phyloP scores from a whole-genome alignment of 257 asterid genomes.

The Voacanga thouarsii region DNA sequence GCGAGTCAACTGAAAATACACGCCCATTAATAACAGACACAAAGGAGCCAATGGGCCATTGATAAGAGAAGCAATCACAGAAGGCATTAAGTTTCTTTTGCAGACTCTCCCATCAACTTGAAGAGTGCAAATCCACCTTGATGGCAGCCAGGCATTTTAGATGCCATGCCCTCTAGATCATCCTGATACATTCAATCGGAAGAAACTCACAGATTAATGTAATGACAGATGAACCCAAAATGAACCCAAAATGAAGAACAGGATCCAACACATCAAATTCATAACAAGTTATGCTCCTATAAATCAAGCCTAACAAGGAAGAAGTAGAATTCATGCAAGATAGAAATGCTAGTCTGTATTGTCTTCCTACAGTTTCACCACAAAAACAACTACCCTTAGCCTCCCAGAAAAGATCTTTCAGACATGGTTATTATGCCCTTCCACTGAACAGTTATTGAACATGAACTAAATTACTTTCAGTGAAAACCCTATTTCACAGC shows the following conservation, averaged over 20 bases:
- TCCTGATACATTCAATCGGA: conserved; percentile 37
- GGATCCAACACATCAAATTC: background rate
- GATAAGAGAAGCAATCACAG: background rate
- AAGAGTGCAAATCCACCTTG: conserved; percentile 87
- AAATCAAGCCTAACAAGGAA: background rate
- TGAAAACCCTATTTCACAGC: background rate
- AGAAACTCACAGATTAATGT: background rate
- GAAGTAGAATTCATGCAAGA: background rate
- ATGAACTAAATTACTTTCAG: background rate
- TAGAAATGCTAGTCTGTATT: background rate
- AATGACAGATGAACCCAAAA: background rate
- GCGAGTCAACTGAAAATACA: background rate
- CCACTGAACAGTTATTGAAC: background rate
- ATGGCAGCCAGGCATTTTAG: conserved; percentile 94
- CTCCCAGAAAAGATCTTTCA: background rate
- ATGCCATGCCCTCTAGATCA: conserved; percentile 41
- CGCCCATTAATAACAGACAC: background rate
- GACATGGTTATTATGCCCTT: background rate
- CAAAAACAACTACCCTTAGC: background rate
- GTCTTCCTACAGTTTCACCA: background rate
- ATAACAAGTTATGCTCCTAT: background rate
- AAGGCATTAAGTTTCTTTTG: background rate
- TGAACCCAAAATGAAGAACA: background rate
- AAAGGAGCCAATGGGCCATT: too few species aligned
- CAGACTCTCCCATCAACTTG: conserved; percentile 57